phyloP scores from a whole-genome alignment of 129 eudicot species.

The Chrysanthemum lavandulifolium region DNA sequence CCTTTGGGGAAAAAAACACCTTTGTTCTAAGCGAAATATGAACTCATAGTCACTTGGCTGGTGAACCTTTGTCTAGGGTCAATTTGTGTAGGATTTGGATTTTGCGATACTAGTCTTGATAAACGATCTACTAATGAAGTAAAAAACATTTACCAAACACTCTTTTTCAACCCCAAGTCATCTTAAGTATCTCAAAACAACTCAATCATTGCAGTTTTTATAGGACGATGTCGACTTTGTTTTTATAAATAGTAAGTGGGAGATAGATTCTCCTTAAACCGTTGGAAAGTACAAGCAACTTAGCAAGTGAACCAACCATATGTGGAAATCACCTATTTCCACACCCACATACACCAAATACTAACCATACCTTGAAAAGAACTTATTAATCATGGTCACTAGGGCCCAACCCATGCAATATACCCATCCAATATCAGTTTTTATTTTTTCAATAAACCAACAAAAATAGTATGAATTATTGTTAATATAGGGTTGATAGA shows the following conservation, averaged over 20 bases:
- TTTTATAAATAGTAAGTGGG: slow-evolving; percentile 9
- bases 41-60: too few species aligned
- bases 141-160: too few species aligned
- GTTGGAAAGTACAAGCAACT: slow-evolving; percentile 22
- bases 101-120: too few species aligned
- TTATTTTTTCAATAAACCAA: neutral
- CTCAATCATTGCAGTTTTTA: slow-evolving; percentile 8
- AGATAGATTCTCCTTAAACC: slow-evolving; percentile 17
- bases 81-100: neutral
- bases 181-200: neutral
- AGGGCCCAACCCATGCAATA: slow-evolving; percentile 6
- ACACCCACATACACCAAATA: slow-evolving; percentile 24
- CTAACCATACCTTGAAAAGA: slow-evolving; percentile 21
- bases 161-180: too few species aligned
- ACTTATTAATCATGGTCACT: slow-evolving; percentile 11
- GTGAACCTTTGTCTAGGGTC: too few species aligned
- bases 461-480: neutral
- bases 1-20: too few species aligned
- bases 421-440: slow-evolving; percentile 12
- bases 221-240: slow-evolving; percentile 4
- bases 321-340: slow-evolving; percentile 18
- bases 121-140: too few species aligned
- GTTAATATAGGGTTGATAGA: neutral
- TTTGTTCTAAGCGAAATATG: too few species aligned
- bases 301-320: slow-evolving; percentile 32